A percentile compares a stretch with the other conserved stretches of the same genome.
phyloP scores from a whole-genome alignment of 129 eudicot species.

The Arctium minus region DNA sequence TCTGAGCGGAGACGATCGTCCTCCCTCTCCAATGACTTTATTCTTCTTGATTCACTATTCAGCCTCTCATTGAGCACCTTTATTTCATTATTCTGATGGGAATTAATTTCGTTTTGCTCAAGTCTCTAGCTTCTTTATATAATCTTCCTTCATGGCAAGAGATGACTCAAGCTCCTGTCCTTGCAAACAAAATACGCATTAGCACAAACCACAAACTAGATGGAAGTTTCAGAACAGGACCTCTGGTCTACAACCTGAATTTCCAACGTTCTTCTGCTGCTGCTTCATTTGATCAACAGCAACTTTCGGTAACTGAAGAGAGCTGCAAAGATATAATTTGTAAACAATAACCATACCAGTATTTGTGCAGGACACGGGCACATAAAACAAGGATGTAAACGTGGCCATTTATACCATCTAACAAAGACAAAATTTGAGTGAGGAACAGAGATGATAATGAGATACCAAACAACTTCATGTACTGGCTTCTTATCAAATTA shows the following conservation, averaged over 20 bases:
- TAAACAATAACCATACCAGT: background rate
- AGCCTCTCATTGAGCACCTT: constrained; percentile 69
- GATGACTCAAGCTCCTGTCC: constrained; percentile 78
- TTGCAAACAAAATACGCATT: constrained; percentile 5
- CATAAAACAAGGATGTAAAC: background rate
- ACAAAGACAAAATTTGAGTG: background rate
- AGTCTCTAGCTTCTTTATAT: constrained; percentile 59
- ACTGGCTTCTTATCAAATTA: background rate
- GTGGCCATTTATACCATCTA: background rate
- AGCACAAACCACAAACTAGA: constrained; percentile 14
- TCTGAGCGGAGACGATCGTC: constrained; percentile 86
- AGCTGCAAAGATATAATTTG: constrained; percentile 45
- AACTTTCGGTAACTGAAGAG: constrained; percentile 48
- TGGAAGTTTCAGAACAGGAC: background rate
- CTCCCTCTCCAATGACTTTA: constrained; percentile 89
- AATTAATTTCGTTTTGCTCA: constrained; percentile 54
- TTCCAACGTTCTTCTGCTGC: constrained; percentile 40
- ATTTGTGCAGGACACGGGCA: background rate
- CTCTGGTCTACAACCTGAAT: constrained; percentile 45
- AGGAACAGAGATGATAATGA: constrained; percentile 1
- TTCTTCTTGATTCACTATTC: constrained; percentile 67
- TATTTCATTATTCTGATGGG: constrained; percentile 65
- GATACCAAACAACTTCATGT: background rate
- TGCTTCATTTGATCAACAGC: constrained; percentile 51
- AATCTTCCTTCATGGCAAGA: constrained; percentile 64